These are phyloP conservation scores for Brassica hybrid DNA, from an alignment of 441 rosid genomes.

Conservation along the genomic window DNA sequence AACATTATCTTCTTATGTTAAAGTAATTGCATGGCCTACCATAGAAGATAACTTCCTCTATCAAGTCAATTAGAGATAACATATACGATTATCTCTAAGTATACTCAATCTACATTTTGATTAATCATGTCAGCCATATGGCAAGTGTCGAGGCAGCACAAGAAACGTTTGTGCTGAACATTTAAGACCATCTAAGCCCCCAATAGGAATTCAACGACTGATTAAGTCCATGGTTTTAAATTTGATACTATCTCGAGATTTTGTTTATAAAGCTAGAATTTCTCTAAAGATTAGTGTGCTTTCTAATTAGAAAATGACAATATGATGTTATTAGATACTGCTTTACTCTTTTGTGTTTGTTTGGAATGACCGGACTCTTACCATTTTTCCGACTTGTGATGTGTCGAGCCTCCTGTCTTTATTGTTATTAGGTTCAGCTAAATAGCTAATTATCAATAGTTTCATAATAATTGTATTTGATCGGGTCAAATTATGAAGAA, in stretches of 20 bases:
- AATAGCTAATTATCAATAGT: conserved; percentile 19
- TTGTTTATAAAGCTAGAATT: neutral
- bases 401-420: conserved; percentile 29
- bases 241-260: neutral
- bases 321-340: neutral
- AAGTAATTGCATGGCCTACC: conserved; percentile 27
- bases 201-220: neutral
- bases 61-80: conserved; percentile 38
- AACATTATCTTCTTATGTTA: neutral
- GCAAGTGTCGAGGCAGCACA: conserved; percentile 10
- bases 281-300: neutral
- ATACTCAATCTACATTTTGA: neutral
- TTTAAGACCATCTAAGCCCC: conserved; percentile 29
- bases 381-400: conserved; percentile 23
- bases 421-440: conserved; percentile 27
- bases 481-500: conserved; percentile 36
- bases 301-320: neutral
- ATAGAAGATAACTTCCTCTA: neutral
- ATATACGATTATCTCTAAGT: conserved; percentile 15
- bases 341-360: neutral
- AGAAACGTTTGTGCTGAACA: conserved; percentile 25
- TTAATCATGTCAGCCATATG: neutral
- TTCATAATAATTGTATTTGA: conserved; percentile 15
- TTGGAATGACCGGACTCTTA: conserved; percentile 6
- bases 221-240: neutral